phyloP scores from a whole-genome alignment of 352 stramenopile species.

The Discostella stelligera region DNA sequence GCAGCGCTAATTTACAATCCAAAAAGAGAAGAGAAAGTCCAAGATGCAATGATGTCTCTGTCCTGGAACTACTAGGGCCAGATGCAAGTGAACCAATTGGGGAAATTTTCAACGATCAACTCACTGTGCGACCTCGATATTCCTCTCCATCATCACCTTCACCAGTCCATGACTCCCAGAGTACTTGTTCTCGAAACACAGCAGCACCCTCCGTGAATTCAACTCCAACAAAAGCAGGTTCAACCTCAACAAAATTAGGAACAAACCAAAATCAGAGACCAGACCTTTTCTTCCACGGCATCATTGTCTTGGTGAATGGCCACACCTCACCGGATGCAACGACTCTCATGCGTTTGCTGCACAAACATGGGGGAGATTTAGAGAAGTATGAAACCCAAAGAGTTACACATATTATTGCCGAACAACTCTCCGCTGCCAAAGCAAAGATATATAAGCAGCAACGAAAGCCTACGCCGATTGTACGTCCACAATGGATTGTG shows the following conservation, averaged over 20 bases:
- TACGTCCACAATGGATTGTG: conserved; percentile 90
- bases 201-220: neutral
- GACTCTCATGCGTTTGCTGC: conserved; percentile 71
- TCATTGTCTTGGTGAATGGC: conserved; percentile 77
- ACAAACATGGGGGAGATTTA: conserved; percentile 76
- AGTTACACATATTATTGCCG: conserved; percentile 80
- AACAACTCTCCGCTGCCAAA: conserved; percentile 75
- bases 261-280: conserved; percentile 41
- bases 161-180: neutral
- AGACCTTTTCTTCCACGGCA: conserved; percentile 76
- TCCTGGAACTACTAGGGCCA: conserved; percentile 31
- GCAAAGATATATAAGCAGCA: conserved; percentile 77
- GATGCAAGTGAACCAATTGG: neutral
- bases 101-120: conserved; percentile 8
- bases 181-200: conserved; percentile 9
- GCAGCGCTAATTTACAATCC: neutral
- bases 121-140: conserved; percentile 17
- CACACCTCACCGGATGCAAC: conserved; percentile 73
- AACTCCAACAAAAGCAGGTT: neutral
- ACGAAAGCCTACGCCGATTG: conserved; percentile 82
- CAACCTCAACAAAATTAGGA: neutral
- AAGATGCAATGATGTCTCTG: conserved; percentile 21
- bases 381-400: conserved; percentile 81
- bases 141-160: conserved; percentile 12
- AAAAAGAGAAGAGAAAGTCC: conserved; percentile 34